Evolutionary conservation across 148 eudicot species (phyloP), one percentile per base, ranked within the genome.

Genomic region (Selenicereus undatus): DNA sequence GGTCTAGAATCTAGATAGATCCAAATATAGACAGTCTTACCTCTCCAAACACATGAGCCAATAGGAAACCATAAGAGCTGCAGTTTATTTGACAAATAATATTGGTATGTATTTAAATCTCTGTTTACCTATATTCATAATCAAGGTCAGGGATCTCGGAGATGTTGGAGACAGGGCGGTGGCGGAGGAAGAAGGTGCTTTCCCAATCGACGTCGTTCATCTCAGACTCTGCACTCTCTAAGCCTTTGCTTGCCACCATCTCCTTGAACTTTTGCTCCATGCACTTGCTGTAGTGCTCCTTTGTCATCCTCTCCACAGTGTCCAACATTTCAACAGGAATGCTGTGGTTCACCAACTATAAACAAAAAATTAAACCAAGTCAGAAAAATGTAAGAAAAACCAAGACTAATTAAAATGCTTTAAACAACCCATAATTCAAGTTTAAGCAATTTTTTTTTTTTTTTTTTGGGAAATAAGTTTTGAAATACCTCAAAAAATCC

Each of bases 161-260:
- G 11, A 91, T 78, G 87, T 91, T 92, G 21, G 97, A 91, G 8
- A 78, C 74, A 65, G 94, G 97, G 78, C 89, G 90, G 72, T 92
- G 94, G 79, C 90, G 90, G 77, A 91, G 39, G 84, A 24, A 81
- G 89, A 90, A 92, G 81, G 97, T 92, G 86, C 91, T 88, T 80
- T 92, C 97, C 97, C 97, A 92, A 24, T 92, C 97, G 80, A 91
- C 72, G 79, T 92, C 90, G 6, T 80, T 86, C 43, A 87, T 85
- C 84, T 92, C 97, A 4, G 82, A 71, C 12, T 87, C 78, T 6
- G 88, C 90, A 77, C 83, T 88, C 51, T 87, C 92, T 27, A 92
- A 86, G 65, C 90, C 89, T 83, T 91, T 89, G 83, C 73, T 84
- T 17, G 87, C 86, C 4, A 92, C 89, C 73, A 92, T 69, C 29